Evolutionary conservation across 495 filamentous ascomycete species (phyloP).

Genomic region (Aspergillus incahuasiensis): DNA sequence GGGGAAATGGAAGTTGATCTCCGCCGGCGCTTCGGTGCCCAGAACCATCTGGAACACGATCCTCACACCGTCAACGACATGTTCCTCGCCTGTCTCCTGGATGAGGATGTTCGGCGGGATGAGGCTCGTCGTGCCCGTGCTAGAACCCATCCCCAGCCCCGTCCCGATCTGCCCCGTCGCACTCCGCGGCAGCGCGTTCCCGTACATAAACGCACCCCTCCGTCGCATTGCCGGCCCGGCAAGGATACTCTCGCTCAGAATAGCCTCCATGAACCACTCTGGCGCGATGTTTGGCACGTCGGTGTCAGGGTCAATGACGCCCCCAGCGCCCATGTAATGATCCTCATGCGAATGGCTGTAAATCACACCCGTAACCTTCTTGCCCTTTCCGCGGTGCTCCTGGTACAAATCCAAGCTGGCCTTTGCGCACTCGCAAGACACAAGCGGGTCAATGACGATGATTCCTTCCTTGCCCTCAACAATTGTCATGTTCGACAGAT

Average conservation of each 20-base stretch:
- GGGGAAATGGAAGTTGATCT: slow-evolving; percentile 24
- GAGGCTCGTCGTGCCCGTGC: slow-evolving; percentile 3
- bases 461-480: slow-evolving; percentile 21
- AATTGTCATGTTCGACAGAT: slow-evolving; percentile 25
- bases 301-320: slow-evolving; percentile 11
- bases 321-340: slow-evolving; percentile 20
- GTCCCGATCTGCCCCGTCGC: slow-evolving; percentile 18
- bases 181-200: slow-evolving; percentile 7
- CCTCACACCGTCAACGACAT: neutral
- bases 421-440: slow-evolving; percentile 2
- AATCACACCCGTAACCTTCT: slow-evolving; percentile 19
- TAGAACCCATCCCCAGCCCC: slow-evolving; percentile 17
- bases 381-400: slow-evolving; percentile 13
- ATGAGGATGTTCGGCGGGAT: neutral
- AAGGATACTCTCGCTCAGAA: slow-evolving; percentile 18
- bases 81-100: neutral
- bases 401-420: slow-evolving; percentile 17
- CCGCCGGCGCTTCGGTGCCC: slow-evolving; percentile 10
- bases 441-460: slow-evolving; percentile 18
- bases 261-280: slow-evolving; percentile 21
- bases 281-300: slow-evolving; percentile 21
- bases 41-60: neutral
- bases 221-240: slow-evolving; percentile 20
- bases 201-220: slow-evolving; percentile 23
- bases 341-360: slow-evolving; percentile 23